A percentile compares a stretch with the other conserved stretches of the same genome.
Conservation (phyloP, 2,329 filamentous ascomycete genomes). For the Alternaria solani region DNA sequence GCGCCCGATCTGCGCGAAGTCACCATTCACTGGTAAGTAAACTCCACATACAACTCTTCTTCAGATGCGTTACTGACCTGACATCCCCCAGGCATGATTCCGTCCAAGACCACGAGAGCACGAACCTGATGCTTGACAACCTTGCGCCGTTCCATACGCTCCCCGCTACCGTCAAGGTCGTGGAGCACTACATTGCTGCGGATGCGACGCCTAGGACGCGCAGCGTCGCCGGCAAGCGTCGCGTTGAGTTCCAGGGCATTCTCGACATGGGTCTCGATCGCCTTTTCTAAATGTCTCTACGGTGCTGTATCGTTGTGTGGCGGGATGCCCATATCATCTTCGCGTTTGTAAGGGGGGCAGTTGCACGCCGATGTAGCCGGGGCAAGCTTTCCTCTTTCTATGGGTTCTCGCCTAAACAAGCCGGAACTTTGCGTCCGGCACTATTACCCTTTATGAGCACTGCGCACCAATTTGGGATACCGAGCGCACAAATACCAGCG, state of each 20-base stretch:
- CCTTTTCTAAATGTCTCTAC: conserved; percentile 16
- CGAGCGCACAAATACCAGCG: not conserved
- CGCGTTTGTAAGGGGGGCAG: not conserved
- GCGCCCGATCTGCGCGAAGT: conserved; percentile 40
- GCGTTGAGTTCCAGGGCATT: conserved; percentile 44
- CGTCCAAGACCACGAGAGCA: conserved; percentile 31
- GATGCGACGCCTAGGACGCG: conserved; percentile 33
- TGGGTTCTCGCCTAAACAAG: not conserved
- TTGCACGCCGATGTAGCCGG: not conserved
- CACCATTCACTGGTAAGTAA: conserved; percentile 34
- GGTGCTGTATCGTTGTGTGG: not conserved
- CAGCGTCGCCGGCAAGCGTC: conserved; percentile 38
- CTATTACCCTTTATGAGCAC: not conserved
- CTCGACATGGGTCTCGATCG: conserved; percentile 26
- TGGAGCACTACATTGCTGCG: conserved; percentile 38
- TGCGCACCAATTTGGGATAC: not conserved
- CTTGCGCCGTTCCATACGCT: conserved; percentile 35
- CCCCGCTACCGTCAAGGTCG: conserved; percentile 29
- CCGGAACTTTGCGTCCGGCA: not conserved
- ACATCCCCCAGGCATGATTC: conserved; percentile 36
- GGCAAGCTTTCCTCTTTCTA: not conserved
- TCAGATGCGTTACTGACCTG: not conserved
- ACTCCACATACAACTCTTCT: not conserved
- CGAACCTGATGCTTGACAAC: conserved; percentile 32
- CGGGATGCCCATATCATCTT: not conserved